Conservation (phyloP, 1,284 basidiomycete genomes). For the Ganoderma meredithae region DNA sequence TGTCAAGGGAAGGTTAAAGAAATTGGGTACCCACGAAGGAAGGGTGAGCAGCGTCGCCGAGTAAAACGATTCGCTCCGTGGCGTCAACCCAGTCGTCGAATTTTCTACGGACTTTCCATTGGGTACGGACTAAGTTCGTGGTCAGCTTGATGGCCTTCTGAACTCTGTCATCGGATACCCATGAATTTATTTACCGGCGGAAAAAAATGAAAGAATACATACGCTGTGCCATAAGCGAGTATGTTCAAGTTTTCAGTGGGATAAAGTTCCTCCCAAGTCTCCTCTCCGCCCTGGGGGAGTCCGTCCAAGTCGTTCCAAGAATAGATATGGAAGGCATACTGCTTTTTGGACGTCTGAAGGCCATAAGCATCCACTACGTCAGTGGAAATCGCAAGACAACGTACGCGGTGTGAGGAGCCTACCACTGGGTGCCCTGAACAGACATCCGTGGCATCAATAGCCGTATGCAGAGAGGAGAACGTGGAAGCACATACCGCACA, state of each 20-base stretch:
- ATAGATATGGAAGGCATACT: slow-evolving; percentile 35
- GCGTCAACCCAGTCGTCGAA: slow-evolving; percentile 65
- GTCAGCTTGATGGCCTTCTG: slow-evolving; percentile 49
- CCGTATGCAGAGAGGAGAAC: slow-evolving; percentile 2
- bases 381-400: neutral
- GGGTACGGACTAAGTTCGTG: slow-evolving; percentile 43
- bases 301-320: slow-evolving; percentile 30
- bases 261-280: slow-evolving; percentile 32
- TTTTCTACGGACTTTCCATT: slow-evolving; percentile 42
- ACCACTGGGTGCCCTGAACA: slow-evolving; percentile 37
- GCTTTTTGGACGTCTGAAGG: slow-evolving; percentile 30
- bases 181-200: neutral
- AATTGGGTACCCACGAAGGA: slow-evolving; percentile 46
- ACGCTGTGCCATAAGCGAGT: slow-evolving; percentile 24
- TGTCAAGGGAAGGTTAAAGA: neutral
- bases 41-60: slow-evolving; percentile 59
- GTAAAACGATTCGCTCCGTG: slow-evolving; percentile 49
- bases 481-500: neutral
- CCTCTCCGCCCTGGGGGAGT: slow-evolving; percentile 19
- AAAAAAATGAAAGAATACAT: neutral
- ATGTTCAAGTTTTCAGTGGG: slow-evolving; percentile 22
- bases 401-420: slow-evolving; percentile 16
- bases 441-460: neutral
- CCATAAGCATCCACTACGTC: neutral
- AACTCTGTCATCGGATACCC: slow-evolving; percentile 44